Conservation (phyloP, 768 basidiomycete genomes). For the Trametes villosa region DNA sequence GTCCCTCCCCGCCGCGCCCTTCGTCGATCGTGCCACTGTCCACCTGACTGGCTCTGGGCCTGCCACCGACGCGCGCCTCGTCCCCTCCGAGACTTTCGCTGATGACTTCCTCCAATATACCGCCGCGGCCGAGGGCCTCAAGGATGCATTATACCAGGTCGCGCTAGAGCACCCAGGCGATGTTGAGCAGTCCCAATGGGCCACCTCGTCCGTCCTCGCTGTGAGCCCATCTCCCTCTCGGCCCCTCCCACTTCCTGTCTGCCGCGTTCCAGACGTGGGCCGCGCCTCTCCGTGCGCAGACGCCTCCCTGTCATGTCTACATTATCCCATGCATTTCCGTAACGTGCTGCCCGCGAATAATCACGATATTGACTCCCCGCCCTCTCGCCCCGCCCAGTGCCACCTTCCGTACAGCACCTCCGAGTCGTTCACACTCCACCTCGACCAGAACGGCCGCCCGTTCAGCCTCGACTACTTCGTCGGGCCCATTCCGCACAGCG, state of each 20-base stretch:
- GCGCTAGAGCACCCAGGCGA: slow-evolving; percentile 59
- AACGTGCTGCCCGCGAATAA: not conserved
- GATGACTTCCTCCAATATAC: slow-evolving; percentile 54
- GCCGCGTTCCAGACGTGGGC: slow-evolving; percentile 4
- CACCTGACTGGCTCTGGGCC: slow-evolving; percentile 35
- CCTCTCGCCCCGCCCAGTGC: slow-evolving; percentile 52
- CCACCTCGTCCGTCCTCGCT: slow-evolving; percentile 63
- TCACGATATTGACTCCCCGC: slow-evolving; percentile 5
- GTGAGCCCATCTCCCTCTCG: slow-evolving; percentile 41
- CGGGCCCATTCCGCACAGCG: slow-evolving; percentile 67
- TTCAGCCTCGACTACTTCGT: slow-evolving; percentile 76
- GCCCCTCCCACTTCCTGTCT: not conserved
- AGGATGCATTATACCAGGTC: slow-evolving; percentile 67
- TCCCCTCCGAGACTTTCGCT: slow-evolving; percentile 43
- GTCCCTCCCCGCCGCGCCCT: slow-evolving; percentile 38
- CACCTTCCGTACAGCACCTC: slow-evolving; percentile 58
- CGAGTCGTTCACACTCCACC: slow-evolving; percentile 63
- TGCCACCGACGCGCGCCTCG: slow-evolving; percentile 29
- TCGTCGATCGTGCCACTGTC: slow-evolving; percentile 48
- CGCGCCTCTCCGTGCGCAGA: not conserved
- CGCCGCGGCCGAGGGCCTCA: slow-evolving; percentile 39
- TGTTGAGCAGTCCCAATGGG: slow-evolving; percentile 51
- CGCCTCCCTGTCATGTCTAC: not conserved
- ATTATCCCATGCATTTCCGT: too few relatives aligned
- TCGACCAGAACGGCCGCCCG: slow-evolving; percentile 48